Evolutionary conservation across 2,329 filamentous ascomycete genomes (phyloP), one percentile per base, ranked within the genome.

Genomic region (Aspergillus hortae): DNA sequence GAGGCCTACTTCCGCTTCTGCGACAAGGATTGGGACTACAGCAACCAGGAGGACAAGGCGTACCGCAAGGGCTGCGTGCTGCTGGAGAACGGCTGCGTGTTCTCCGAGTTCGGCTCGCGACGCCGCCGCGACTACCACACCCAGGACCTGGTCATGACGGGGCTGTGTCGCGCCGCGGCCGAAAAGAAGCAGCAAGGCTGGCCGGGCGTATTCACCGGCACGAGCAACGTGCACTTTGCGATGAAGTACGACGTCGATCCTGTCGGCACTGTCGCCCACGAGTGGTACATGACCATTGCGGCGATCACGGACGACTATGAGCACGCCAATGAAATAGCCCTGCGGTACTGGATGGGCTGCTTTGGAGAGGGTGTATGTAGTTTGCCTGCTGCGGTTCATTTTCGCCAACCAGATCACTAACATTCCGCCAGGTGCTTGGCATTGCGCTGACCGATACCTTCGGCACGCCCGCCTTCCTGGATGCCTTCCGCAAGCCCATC

Each of bases 281-380:
- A 99, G 74, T 99, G 94, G 94, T 97, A 96, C 77, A 99, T 99
- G 94, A 92, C 90, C 40, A 92, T 95, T 56, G 94, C 94, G 1
- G 92, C 94, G 36, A 90, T 96, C 61, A 89, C 87, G 4, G 81
- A 90, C 56, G 83, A 96, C 72, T 99, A 99, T 67, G 81, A 84
- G 61, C 79, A 82, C 56, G 92, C 94, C 3, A 95, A 92, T 35
- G 90, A 95, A 69, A 81, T 87, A 57, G 92, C 90, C 0, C 76
- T 99, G 60, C 80, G 84, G 52, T 90, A 95, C 68, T 99, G 94
- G 94, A 83, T 95, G 32, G 85, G 86, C 48, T 95, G 89, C 55
- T 99, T 96, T 67, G 94, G 94, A 4, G 85, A 88, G 65, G 89
- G 84, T 2, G 82, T 81, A 61, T 59, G 73, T 65, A 6, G 2